phyloP scores from a whole-genome alignment of 106 monocot species.

The Agapanthus africanus region DNA sequence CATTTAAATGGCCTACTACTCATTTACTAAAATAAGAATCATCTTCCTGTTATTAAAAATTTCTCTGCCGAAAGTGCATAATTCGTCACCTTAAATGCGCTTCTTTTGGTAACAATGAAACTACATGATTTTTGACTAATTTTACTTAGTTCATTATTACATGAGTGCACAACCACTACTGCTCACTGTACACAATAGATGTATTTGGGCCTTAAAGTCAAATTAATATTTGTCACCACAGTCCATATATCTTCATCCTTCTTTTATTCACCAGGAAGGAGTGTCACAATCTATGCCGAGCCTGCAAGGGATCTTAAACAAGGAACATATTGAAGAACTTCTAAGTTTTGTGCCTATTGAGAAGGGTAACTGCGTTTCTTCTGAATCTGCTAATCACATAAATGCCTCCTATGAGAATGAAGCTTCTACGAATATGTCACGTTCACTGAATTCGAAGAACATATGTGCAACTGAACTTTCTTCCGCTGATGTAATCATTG shows the following conservation, averaged over 20 bases:
- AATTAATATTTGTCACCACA: background rate
- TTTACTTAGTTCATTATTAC: background rate
- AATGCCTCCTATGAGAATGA: conserved; percentile 24
- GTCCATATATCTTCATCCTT: background rate
- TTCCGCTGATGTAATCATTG: conserved; percentile 38
- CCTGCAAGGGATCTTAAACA: conserved; percentile 20
- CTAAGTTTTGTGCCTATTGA: conserved; percentile 49
- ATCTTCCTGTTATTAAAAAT: background rate
- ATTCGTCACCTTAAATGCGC: background rate
- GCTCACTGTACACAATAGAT: background rate
- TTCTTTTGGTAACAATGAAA: background rate
- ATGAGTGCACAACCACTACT: background rate
- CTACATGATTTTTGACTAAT: background rate
- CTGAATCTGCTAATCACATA: conserved; percentile 33
- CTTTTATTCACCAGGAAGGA: conserved; percentile 23
- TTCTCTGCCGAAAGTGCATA: background rate
- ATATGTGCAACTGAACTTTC: conserved; percentile 14
- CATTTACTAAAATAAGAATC: background rate
- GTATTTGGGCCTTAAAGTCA: background rate
- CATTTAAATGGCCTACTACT: background rate
- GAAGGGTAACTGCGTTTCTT: conserved; percentile 22
- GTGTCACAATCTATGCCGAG: conserved; percentile 10
- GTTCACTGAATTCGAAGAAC: conserved; percentile 16
- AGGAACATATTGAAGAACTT: conserved; percentile 22
- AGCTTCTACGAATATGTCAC: conserved; percentile 14